phyloP scores from a whole-genome alignment of 345 rosid genomes.

The Cochlearia excelsa region DNA sequence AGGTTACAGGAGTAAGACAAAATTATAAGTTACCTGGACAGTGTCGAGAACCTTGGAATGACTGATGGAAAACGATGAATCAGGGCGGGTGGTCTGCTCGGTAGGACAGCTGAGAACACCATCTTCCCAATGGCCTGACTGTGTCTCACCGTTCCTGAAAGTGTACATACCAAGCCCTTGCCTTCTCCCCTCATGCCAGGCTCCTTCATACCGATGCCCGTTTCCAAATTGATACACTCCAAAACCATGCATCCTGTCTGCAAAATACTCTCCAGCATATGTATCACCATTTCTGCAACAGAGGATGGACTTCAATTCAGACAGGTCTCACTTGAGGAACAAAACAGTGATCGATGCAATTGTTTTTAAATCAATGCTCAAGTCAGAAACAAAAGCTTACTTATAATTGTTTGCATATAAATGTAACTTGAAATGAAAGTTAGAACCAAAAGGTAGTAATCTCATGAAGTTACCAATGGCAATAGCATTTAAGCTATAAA shows the following conservation, averaged over 20 bases:
- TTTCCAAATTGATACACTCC: conserved; percentile 76
- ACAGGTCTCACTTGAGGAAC: conserved; percentile 3
- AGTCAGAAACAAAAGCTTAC: conserved; percentile 7
- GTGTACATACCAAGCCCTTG: conserved; percentile 83
- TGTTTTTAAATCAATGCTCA: conserved; percentile 6
- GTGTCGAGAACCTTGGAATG: conserved; percentile 86
- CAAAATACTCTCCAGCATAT: conserved; percentile 80
- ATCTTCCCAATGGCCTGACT: conserved; percentile 76
- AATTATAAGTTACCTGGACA: conserved; percentile 60
- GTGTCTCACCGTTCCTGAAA: conserved; percentile 73
- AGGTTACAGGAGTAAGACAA: conserved; percentile 7
- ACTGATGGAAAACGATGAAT: conserved; percentile 70
- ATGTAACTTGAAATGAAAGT: conserved; percentile 7
- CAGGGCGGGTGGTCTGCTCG: conserved; percentile 48
- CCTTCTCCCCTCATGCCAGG: conserved; percentile 92
- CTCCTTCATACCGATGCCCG: conserved; percentile 76
- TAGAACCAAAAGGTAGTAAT: not conserved
- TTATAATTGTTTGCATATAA: not conserved
- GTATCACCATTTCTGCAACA: conserved; percentile 65
- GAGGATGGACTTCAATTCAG: conserved; percentile 20
- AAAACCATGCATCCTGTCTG: conserved; percentile 82
- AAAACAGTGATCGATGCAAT: conserved; percentile 5
- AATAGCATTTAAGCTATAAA: not conserved
- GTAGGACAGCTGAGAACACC: conserved; percentile 41
- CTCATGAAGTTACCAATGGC: not conserved